Percentiles rank a stretch among this genome's conserved stretches.
These are phyloP conservation scores for Protea cynaroides DNA, from an alignment of 164 flowering plant genomes.

Conservation along the genomic window DNA sequence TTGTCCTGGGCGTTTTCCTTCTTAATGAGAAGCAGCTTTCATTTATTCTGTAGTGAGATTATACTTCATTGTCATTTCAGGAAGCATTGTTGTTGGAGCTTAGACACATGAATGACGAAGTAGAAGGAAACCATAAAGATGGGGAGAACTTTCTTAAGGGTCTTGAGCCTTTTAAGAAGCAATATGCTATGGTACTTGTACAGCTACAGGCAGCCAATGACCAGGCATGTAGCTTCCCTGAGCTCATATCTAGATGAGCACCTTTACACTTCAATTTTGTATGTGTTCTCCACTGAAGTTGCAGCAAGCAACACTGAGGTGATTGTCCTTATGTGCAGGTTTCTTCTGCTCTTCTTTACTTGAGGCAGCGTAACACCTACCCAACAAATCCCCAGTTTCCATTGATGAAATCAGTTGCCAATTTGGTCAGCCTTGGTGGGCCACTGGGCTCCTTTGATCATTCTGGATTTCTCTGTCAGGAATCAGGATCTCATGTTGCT, in stretches of 20 bases:
- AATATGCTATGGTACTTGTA: conserved; percentile 48
- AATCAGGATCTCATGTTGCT: conserved; percentile 36
- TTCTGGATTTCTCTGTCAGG: conserved; percentile 27
- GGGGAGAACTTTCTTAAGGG: conserved; percentile 37
- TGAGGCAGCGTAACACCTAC: conserved; percentile 63
- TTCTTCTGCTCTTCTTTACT: conserved; percentile 38
- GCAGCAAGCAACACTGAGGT: neutral
- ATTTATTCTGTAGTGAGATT: neutral
- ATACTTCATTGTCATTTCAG: conserved; percentile 24
- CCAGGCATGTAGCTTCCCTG: conserved; percentile 36
- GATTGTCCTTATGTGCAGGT: conserved; percentile 34
- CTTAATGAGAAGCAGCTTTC: neutral
- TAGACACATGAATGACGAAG: conserved; percentile 58
- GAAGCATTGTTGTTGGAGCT: conserved; percentile 54
- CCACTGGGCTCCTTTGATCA: conserved; percentile 23
- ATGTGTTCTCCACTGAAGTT: neutral
- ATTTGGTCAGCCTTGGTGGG: conserved; percentile 18
- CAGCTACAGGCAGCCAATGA: conserved; percentile 55
- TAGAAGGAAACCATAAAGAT: conserved; percentile 31
- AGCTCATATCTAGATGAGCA: neutral
- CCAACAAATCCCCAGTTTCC: conserved; percentile 30
- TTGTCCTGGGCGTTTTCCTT: too few relatives aligned
- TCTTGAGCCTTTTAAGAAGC: conserved; percentile 45
- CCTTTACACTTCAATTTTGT: neutral
- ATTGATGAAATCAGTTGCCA: conserved; percentile 22